Conservation (phyloP, 805 yeast species). For the Tetrapisispora taiwanensis region DNA sequence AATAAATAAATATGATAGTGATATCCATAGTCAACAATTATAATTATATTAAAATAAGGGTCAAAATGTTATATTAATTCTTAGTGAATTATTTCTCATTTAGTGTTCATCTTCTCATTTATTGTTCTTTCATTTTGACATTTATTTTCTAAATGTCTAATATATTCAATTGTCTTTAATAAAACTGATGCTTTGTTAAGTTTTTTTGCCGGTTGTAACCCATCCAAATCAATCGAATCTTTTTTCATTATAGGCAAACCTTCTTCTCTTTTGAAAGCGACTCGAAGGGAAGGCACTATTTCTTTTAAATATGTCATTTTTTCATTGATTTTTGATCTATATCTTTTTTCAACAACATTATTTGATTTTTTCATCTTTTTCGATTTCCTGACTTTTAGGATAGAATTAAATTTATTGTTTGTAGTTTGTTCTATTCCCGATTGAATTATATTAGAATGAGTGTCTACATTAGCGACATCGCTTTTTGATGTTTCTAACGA, state of each 20-base stretch:
- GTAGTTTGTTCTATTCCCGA: too few relatives aligned
- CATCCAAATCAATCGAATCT: constrained; percentile 54
- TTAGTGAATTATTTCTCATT: neutral
- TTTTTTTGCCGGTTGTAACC: constrained; percentile 65
- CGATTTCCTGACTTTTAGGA: neutral
- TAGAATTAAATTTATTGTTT: neutral
- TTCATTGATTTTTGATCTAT: constrained; percentile 60
- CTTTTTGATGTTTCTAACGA: neutral
- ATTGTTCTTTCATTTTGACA: constrained; percentile 31
- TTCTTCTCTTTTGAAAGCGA: constrained; percentile 34
- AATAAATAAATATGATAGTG: too few relatives aligned
- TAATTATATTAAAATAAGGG: too few relatives aligned
- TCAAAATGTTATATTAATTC: too few relatives aligned
- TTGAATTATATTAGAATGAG: too few relatives aligned
- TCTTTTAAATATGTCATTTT: constrained; percentile 56
- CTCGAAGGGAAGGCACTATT: constrained; percentile 55
- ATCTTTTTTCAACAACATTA: constrained; percentile 62
- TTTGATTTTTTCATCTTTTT: constrained; percentile 52
- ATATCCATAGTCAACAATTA: too few relatives aligned
- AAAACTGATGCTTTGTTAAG: constrained; percentile 69
- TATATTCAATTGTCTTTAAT: constrained; percentile 69
- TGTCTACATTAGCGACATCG: too few relatives aligned
- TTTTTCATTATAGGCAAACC: constrained; percentile 46
- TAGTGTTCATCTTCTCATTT: neutral
- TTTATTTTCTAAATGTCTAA: constrained; percentile 58